A percentile compares a stretch with the other conserved stretches of the same genome.
Evolutionary conservation across 352 stramenopile genomes (phyloP).

Genomic region (Saprolegnia parasitica): DNA sequence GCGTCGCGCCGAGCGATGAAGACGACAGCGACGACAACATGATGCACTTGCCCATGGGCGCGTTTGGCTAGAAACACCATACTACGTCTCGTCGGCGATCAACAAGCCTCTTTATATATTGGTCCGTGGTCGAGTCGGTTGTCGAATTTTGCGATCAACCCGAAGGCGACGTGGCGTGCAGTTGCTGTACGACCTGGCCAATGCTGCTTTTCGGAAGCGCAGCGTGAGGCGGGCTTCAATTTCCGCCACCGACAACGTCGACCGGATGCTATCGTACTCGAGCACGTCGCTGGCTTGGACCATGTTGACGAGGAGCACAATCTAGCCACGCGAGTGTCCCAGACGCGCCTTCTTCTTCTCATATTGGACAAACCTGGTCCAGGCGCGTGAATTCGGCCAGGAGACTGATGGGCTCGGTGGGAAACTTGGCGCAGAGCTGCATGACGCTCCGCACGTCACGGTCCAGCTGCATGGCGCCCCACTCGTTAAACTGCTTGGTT

Average conservation of each 20-base stretch:
- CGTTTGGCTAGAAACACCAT: constrained; percentile 40
- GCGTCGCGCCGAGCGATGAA: constrained; percentile 39
- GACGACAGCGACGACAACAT: constrained; percentile 56
- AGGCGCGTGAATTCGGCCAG: constrained; percentile 62
- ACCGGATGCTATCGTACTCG: constrained; percentile 54
- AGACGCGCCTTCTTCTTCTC: background rate
- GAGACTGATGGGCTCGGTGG: constrained; percentile 50
- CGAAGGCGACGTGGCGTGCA: background rate
- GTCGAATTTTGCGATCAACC: background rate
- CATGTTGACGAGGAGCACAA: constrained; percentile 74
- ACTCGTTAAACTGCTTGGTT: constrained; percentile 68
- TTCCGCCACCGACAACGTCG: constrained; percentile 44
- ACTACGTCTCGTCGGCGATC: too few relatives aligned
- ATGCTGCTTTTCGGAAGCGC: constrained; percentile 64
- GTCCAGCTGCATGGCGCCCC: constrained; percentile 73
- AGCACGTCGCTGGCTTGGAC: constrained; percentile 64
- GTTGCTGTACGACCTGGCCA: constrained; percentile 35
- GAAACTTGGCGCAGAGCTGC: constrained; percentile 44
- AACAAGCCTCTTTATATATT: background rate
- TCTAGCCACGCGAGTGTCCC: background rate
- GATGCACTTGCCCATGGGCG: constrained; percentile 52
- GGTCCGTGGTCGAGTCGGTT: background rate
- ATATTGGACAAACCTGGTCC: constrained; percentile 46
- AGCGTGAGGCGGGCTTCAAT: constrained; percentile 57
- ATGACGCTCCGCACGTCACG: constrained; percentile 66